Base-by-base conservation (phyloP, 495 filamentous ascomycete species). In the Penicillium paxilli region DNA sequence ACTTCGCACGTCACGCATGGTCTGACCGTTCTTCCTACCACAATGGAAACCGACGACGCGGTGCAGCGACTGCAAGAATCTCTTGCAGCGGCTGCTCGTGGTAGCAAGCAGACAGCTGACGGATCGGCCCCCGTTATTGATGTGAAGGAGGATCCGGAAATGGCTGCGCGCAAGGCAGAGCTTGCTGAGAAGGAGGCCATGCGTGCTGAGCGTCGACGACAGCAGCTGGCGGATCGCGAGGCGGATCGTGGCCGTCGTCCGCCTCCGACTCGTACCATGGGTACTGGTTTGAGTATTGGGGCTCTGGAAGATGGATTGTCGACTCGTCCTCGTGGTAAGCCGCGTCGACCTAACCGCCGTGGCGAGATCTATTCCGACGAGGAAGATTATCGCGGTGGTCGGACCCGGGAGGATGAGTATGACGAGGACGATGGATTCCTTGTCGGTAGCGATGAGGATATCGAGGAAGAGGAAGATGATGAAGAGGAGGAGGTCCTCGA, bases 1-100 rank as follows among this genome's bases (percentile, higher is more conserved):
- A 87, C 89, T 22, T 89, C 89, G 52, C 91, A 95, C 67, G 70
- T 96, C 53, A 89, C 88, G 11, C 86, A 91, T 49, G 83, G 87
- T 26, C 83, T 94, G 55, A 83, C 80, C 1, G 78, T 96, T 30
- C 77, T 80, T 49, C 88, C 89, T 3, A 87, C 87, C 44, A 80
- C 83, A 35, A 73, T 83, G 33, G 75, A 90, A 47, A 82, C 87
- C 22, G 90, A 96, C 62, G 87, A 88, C 55, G 92, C 92, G 2
- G 78, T 94, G 11, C 79, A 88, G 61, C 80, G 82, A 40, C 79
- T 96, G 16, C 88, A 89, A 64, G 83, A 83, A 44, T 81, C 81
- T 4, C 72, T 96, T 53, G 84, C 85, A 8, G 82, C 77, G 14
- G 86, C 85, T 2, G 76, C 74, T 9, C 78, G 75, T 40, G 77